These are phyloP conservation scores for Grigorovia yakushimaensis DNA, from an alignment of 805 yeast species.

Conservation along the genomic window DNA sequence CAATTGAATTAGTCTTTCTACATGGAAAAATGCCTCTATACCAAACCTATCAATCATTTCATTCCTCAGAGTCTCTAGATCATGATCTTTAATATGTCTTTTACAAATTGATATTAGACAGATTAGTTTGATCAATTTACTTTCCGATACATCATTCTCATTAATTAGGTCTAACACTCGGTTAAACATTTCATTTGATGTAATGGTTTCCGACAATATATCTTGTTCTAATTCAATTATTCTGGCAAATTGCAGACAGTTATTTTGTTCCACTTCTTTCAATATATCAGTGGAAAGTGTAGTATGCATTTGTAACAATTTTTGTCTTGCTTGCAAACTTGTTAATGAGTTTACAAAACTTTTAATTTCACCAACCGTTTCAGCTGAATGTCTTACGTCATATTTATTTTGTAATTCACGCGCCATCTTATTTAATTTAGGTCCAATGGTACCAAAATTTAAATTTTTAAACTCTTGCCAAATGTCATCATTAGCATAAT, in stretches of 20 bases:
- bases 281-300: constrained; percentile 58
- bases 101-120: constrained; percentile 52
- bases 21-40: constrained; percentile 25
- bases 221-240: constrained; percentile 61
- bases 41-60: constrained; percentile 62
- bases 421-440: constrained; percentile 59
- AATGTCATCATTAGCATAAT: constrained; percentile 20
- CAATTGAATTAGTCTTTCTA: constrained; percentile 15
- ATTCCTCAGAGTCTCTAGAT: constrained; percentile 43
- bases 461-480: constrained; percentile 42
- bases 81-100: constrained; percentile 60
- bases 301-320: constrained; percentile 62
- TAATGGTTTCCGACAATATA: constrained; percentile 42
- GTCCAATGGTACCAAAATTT: constrained; percentile 76
- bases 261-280: constrained; percentile 31
- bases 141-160: constrained; percentile 30
- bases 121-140: constrained; percentile 42
- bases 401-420: constrained; percentile 58
- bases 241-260: constrained; percentile 30
- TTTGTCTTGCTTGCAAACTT: constrained; percentile 56
- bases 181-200: constrained; percentile 24
- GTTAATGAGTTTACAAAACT: constrained; percentile 62
- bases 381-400: constrained; percentile 47
- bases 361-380: constrained; percentile 56
- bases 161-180: constrained; percentile 43